A percentile compares a stretch with the other conserved stretches of the same genome.
These are phyloP conservation scores for Trametes versicolor DNA, from an alignment of 1,284 basidiomycete genomes.

Conservation along the genomic window DNA sequence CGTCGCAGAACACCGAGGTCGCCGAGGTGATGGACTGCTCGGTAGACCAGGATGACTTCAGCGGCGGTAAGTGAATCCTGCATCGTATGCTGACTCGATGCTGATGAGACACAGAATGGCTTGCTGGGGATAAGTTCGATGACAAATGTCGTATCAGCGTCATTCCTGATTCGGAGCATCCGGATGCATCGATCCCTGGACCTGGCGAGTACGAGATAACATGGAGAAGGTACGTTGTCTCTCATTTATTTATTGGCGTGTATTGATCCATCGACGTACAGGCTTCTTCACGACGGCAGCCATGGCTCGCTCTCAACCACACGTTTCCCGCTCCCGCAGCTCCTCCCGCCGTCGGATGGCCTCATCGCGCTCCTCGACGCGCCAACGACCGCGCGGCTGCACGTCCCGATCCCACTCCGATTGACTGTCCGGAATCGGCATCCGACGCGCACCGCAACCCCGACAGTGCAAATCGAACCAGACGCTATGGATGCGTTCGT, in stretches of 20 bases:
- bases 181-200: slow-evolving; percentile 50
- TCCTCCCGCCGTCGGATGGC: slow-evolving; percentile 65
- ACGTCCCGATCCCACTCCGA: slow-evolving; percentile 63
- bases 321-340: slow-evolving; percentile 62
- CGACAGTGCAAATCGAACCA: slow-evolving; percentile 73
- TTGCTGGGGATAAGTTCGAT: slow-evolving; percentile 69
- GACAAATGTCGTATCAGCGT: slow-evolving; percentile 63
- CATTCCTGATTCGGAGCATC: slow-evolving; percentile 53
- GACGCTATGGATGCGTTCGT: slow-evolving; percentile 74
- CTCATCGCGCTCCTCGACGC: slow-evolving; percentile 72
- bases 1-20: slow-evolving; percentile 53
- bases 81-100: not conserved
- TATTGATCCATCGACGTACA: slow-evolving; percentile 34
- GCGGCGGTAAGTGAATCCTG: slow-evolving; percentile 37
- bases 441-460: slow-evolving; percentile 66
- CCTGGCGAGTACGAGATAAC: slow-evolving; percentile 68
- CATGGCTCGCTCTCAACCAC: slow-evolving; percentile 57
- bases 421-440: slow-evolving; percentile 75
- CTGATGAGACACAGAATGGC: slow-evolving; percentile 59
- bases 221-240: slow-evolving; percentile 69
- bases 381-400: slow-evolving; percentile 68
- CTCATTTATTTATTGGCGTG: not conserved
- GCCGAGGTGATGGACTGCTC: slow-evolving; percentile 58
- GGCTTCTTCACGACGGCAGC: slow-evolving; percentile 54
- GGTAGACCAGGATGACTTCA: slow-evolving; percentile 49